These are phyloP conservation scores for Rhododendron ferrugineum DNA, from an alignment of 148 eudicot species.

Conservation along the genomic window DNA sequence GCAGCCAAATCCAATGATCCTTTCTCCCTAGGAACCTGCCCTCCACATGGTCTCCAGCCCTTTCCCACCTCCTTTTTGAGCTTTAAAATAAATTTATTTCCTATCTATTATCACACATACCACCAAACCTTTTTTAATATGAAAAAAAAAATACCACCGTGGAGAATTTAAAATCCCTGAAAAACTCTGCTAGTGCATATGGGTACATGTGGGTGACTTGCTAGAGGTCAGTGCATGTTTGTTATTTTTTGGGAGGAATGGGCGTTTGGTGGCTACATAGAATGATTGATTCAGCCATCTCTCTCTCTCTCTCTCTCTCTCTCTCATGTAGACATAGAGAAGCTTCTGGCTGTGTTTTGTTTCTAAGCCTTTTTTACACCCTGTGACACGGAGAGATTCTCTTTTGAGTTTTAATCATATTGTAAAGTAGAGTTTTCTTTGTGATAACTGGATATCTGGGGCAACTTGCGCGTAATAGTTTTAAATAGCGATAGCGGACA, in stretches of 20 bases:
- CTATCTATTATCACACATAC: neutral
- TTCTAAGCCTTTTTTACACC: neutral
- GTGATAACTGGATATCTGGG: no score
- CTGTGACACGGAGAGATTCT: neutral
- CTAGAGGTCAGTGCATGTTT: neutral
- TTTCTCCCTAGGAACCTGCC: neutral
- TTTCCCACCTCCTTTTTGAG: neutral
- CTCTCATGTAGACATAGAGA: neutral
- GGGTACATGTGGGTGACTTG: conserved; percentile 1
- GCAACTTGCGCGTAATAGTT: neutral
- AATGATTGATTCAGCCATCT: neutral
- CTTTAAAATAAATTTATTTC: neutral
- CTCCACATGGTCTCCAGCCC: conserved; percentile 2
- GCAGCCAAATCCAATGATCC: conserved; percentile 2
- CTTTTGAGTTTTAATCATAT: neutral
- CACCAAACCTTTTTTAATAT: neutral
- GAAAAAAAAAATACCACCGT: neutral
- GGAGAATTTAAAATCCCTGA: neutral
- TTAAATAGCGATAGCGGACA: neutral
- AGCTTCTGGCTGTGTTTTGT: neutral
- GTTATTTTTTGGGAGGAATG: neutral
- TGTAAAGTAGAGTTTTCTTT: neutral
- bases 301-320: neutral
- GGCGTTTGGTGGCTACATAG: neutral
- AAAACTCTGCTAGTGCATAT: neutral